phyloP scores from a whole-genome alignment of 345 rosid species.

The Citrus sp. region DNA sequence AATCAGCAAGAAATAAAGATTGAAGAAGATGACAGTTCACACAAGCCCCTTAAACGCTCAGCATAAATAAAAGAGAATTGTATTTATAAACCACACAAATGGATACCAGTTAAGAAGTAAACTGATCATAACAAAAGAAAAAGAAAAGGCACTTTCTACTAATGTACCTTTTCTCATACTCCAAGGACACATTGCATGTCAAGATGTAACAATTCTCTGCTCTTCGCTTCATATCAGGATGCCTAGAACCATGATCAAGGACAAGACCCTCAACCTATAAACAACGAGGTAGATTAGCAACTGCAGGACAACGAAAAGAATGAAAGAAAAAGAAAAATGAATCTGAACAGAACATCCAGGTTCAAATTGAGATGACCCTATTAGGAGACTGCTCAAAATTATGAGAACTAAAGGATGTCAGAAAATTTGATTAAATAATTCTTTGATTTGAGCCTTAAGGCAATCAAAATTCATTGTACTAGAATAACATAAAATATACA shows the following conservation, averaged over 20 bases:
- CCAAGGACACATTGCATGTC: slow-evolving; percentile 94
- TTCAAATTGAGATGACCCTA: background rate
- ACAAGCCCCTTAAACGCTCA: background rate
- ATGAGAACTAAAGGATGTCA: background rate
- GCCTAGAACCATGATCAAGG: slow-evolving; percentile 97
- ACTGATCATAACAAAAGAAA: background rate
- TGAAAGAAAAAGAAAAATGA: background rate
- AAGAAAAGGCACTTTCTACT: background rate
- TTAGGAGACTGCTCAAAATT: background rate
- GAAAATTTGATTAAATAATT: background rate
- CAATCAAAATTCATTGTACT: no score
- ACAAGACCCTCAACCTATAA: slow-evolving; percentile 94
- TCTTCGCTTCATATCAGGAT: slow-evolving; percentile 97
- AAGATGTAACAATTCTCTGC: slow-evolving; percentile 93
- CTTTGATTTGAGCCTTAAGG: background rate
- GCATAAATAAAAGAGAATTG: background rate
- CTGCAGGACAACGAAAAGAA: background rate
- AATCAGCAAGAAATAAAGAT: background rate
- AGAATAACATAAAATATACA: background rate
- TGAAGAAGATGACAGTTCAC: background rate
- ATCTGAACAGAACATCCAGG: background rate
- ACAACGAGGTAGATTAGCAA: background rate
- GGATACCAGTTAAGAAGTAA: background rate
- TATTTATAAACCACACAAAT: background rate
- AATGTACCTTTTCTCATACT: slow-evolving; percentile 87